Conservation (phyloP, 1,284 basidiomycete genomes). For the Caloboletus inedulis region DNA sequence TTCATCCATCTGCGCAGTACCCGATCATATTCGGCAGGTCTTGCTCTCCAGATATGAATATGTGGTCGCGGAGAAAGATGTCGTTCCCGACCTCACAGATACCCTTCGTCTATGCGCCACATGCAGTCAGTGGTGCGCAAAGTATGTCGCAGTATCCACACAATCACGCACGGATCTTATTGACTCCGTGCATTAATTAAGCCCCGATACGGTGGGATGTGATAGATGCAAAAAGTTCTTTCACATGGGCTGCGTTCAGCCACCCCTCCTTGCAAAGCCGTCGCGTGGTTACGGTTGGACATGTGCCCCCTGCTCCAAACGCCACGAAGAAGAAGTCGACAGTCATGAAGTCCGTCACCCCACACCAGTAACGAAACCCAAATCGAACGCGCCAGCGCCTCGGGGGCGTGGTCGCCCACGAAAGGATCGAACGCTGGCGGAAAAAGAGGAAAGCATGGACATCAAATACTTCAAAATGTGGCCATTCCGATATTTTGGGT, state of each 20-base stretch:
- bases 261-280: conserved; percentile 92
- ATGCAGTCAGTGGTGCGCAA: conserved; percentile 86
- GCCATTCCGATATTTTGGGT: conserved; percentile 98
- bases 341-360: conserved; percentile 60
- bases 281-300: conserved; percentile 98
- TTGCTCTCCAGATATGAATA: conserved; percentile 89
- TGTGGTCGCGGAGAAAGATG: conserved; percentile 90
- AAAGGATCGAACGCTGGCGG: conserved; percentile 63
- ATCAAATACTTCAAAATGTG: conserved; percentile 88
- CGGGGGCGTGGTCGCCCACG: conserved; percentile 68
- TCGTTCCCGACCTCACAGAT: conserved; percentile 89
- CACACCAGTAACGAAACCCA: conserved; percentile 52
- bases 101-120: conserved; percentile 80
- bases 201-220: conserved; percentile 88
- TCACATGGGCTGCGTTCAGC: conserved; percentile 93
- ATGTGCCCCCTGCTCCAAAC: conserved; percentile 87
- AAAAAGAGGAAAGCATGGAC: conserved; percentile 72
- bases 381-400: conserved; percentile 66
- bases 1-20: conserved; percentile 52
- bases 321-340: conserved; percentile 87
- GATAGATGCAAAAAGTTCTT: conserved; percentile 93
- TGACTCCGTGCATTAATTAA: conserved; percentile 38
- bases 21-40: conserved; percentile 71
- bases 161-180: conserved; percentile 20
- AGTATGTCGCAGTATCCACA: conserved; percentile 47